phyloP scores from a whole-genome alignment of 2,329 filamentous ascomycete genomes.

The Pestalotiopsis sp. region DNA sequence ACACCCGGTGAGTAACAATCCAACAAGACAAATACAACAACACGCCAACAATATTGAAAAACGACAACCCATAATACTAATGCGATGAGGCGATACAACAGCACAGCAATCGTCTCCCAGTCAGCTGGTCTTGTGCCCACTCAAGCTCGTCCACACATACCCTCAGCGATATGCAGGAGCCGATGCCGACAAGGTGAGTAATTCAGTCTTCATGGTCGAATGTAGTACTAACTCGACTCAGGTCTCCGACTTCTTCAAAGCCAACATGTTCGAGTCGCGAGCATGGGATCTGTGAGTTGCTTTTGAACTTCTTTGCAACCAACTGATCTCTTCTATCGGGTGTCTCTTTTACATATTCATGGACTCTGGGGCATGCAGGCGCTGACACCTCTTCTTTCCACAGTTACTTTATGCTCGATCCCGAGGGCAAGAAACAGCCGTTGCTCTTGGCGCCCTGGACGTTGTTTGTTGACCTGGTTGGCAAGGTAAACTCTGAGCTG shows the following conservation, averaged over 20 bases:
- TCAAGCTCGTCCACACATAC: slow-evolving; percentile 5
- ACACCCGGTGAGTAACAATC: too few relatives aligned
- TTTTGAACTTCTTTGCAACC: neutral
- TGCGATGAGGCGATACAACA: too few relatives aligned
- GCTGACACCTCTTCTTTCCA: neutral
- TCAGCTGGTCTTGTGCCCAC: too few relatives aligned
- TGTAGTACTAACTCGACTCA: slow-evolving; percentile 20
- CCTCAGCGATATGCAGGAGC: neutral
- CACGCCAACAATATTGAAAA: too few relatives aligned
- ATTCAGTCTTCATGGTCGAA: neutral
- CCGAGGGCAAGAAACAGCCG: slow-evolving; percentile 40
- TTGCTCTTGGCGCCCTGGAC: slow-evolving; percentile 68
- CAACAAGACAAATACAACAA: too few relatives aligned
- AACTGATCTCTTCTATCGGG: neutral
- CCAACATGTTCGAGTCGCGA: slow-evolving; percentile 58
- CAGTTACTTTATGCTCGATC: slow-evolving; percentile 60
- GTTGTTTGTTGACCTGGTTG: slow-evolving; percentile 68
- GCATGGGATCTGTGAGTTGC: slow-evolving; percentile 76
- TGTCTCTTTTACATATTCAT: neutral
- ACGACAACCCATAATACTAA: too few relatives aligned
- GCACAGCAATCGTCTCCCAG: too few relatives aligned
- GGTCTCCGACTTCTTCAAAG: slow-evolving; percentile 56
- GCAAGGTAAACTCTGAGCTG: slow-evolving; percentile 65
- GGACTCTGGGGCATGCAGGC: neutral
- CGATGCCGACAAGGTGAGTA: neutral